Conservation (phyloP, 306 rosid genomes). For the Quercus gilva region DNA sequence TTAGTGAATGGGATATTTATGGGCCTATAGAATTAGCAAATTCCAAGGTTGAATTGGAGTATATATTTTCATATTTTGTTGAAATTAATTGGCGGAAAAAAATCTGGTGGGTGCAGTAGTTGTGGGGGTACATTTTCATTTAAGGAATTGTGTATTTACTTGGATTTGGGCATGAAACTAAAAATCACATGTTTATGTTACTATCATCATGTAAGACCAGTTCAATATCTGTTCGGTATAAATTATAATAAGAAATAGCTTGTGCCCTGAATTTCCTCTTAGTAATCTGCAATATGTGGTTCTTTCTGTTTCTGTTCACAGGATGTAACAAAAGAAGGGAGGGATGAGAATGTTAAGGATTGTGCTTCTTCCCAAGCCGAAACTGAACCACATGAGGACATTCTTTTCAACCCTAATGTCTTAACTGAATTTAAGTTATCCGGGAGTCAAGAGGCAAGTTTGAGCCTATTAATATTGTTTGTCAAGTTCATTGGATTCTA, state of each 20-base stretch:
- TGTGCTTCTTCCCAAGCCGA: constrained; percentile 31
- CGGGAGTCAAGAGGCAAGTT: constrained; percentile 66
- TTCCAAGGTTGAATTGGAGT: neutral
- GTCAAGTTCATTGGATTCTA: neutral
- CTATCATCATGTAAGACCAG: too few relatives aligned
- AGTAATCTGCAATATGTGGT: constrained; percentile 14
- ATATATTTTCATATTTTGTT: neutral
- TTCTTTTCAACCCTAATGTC: constrained; percentile 86
- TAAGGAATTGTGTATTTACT: neutral
- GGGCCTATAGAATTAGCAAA: neutral
- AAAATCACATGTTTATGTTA: neutral
- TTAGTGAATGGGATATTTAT: neutral
- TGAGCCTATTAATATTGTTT: neutral
- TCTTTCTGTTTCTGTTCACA: constrained; percentile 26
- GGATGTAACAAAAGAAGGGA: constrained; percentile 53
- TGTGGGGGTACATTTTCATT: neutral
- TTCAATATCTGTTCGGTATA: too few relatives aligned
- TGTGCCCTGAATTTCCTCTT: neutral
- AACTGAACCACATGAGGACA: constrained; percentile 42
- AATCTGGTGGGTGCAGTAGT: neutral
- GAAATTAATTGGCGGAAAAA: neutral
- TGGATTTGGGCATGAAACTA: neutral
- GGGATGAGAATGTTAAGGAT: constrained; percentile 46
- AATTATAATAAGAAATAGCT: neutral
- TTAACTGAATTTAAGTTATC: constrained; percentile 90